Percentiles rank a stretch among this genome's conserved stretches.
Evolutionary conservation across 78 protist genomes (phyloP).

Genomic region (Pelomyxa schiedti): DNA sequence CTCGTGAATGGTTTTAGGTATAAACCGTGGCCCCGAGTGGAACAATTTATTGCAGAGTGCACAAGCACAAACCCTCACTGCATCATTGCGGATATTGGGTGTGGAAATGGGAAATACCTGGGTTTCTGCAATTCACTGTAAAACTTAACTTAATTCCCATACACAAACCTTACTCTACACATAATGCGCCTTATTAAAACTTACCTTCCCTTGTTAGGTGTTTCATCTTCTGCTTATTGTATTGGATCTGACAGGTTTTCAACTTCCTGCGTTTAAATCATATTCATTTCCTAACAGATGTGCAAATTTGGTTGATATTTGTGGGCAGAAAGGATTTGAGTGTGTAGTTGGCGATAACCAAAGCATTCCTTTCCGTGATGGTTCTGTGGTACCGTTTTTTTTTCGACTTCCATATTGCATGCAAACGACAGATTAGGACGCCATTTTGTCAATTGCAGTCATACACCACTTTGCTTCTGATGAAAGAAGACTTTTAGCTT

Average conservation of each 20-base stretch:
- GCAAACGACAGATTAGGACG: too few relatives aligned
- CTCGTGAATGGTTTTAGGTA: too few relatives aligned
- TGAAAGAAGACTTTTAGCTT: conserved; percentile 11
- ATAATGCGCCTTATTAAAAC: too few relatives aligned
- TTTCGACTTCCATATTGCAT: too few relatives aligned
- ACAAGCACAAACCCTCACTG: not conserved
- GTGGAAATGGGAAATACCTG: conserved; percentile 53
- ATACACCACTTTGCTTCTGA: conserved; percentile 48
- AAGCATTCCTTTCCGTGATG: conserved; percentile 7
- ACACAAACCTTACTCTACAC: too few relatives aligned
- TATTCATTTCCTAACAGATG: not conserved
- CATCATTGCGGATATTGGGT: conserved; percentile 44
- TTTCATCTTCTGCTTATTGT: too few relatives aligned
- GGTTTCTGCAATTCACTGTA: too few relatives aligned
- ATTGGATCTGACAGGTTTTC: too few relatives aligned
- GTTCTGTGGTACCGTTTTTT: too few relatives aligned
- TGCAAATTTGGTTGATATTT: not conserved
- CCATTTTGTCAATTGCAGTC: conserved; percentile 43
- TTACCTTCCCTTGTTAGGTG: too few relatives aligned
- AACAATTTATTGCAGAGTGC: not conserved
- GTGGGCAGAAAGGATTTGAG: not conserved
- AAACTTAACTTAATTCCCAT: too few relatives aligned
- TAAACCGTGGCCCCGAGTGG: conserved; percentile 51
- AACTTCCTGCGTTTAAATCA: not conserved
- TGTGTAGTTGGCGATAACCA: not conserved